These are phyloP conservation scores for Knoxia roxburghii DNA, from an alignment of 257 asterid species.

Conservation along the genomic window DNA sequence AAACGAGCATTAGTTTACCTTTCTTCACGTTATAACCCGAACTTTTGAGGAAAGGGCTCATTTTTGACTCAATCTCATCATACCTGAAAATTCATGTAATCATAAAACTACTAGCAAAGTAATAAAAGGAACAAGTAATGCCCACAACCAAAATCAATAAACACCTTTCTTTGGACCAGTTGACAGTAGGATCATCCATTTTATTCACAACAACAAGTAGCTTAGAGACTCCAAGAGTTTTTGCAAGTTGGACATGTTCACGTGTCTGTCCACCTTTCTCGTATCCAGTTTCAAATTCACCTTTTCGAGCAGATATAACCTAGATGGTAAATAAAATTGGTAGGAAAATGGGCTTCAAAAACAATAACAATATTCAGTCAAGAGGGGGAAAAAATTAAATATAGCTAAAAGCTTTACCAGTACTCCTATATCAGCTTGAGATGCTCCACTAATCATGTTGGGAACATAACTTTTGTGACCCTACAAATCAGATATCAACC, in stretches of 20 bases:
- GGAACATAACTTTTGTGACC: slow-evolving; percentile 98
- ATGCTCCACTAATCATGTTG: slow-evolving; percentile 97
- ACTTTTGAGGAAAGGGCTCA: slow-evolving; percentile 58
- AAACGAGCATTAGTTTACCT: slow-evolving; percentile 41
- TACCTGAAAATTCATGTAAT: slow-evolving; percentile 45
- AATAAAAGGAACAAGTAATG: neutral
- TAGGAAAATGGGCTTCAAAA: neutral
- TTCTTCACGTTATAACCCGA: slow-evolving; percentile 91
- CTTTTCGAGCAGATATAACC: slow-evolving; percentile 96
- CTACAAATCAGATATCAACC: slow-evolving; percentile 20
- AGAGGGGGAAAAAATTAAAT: neutral
- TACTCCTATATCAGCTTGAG: slow-evolving; percentile 97
- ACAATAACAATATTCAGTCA: neutral
- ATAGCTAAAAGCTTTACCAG: slow-evolving; percentile 40
- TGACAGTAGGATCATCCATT: slow-evolving; percentile 97
- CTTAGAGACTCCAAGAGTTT: slow-evolving; percentile 90
- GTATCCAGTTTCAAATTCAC: slow-evolving; percentile 96
- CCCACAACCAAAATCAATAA: neutral
- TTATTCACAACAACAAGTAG: slow-evolving; percentile 89
- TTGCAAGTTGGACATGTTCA: slow-evolving; percentile 96
- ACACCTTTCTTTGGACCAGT: slow-evolving; percentile 97
- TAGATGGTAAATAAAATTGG: slow-evolving; percentile 14
- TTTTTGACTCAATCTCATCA: slow-evolving; percentile 91
- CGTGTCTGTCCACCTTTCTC: slow-evolving; percentile 99
- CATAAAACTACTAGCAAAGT: neutral